These are phyloP conservation scores for Platanthera zijinensis DNA, from an alignment of 106 monocot species.

Conservation along the genomic window DNA sequence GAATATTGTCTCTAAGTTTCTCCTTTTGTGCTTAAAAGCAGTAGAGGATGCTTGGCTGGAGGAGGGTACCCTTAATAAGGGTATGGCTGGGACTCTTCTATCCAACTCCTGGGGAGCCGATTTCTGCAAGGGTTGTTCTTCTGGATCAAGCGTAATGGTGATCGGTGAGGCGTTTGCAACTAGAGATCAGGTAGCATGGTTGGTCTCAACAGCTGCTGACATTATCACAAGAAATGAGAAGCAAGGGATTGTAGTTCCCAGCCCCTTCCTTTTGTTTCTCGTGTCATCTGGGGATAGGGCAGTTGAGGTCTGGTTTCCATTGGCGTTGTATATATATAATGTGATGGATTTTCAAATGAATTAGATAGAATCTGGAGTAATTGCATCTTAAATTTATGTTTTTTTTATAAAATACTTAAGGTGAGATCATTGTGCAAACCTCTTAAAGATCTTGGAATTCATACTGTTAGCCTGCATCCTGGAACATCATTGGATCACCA, in stretches of 20 bases:
- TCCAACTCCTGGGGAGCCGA: conserved; percentile 62
- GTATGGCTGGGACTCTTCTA: conserved; percentile 11
- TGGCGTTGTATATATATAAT: not conserved
- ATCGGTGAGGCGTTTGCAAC: conserved; percentile 30
- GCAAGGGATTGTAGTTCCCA: conserved; percentile 31
- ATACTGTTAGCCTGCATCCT: conserved; percentile 85
- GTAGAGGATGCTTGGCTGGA: conserved; percentile 47
- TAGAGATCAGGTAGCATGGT: conserved; percentile 76
- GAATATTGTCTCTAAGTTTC: conserved; percentile 50
- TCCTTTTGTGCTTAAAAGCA: conserved; percentile 61
- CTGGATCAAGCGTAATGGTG: conserved; percentile 44
- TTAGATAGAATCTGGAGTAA: not conserved
- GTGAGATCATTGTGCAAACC: conserved; percentile 73
- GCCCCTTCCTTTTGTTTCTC: conserved; percentile 67
- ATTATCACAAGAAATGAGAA: conserved; percentile 66
- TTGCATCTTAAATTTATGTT: not conserved
- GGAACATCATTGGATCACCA: conserved; percentile 67
- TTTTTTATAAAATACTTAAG: conserved; percentile 16
- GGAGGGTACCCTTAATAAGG: conserved; percentile 5
- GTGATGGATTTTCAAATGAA: not conserved
- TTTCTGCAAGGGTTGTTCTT: conserved; percentile 43
- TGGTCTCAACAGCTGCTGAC: conserved; percentile 60
- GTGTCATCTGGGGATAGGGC: conserved; percentile 73
- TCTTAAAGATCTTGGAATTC: conserved; percentile 75
- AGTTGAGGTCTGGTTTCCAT: conserved; percentile 27